Evolutionary conservation across 2,329 filamentous ascomycete genomes (phyloP).

Genomic region (Botrytis medusae): DNA sequence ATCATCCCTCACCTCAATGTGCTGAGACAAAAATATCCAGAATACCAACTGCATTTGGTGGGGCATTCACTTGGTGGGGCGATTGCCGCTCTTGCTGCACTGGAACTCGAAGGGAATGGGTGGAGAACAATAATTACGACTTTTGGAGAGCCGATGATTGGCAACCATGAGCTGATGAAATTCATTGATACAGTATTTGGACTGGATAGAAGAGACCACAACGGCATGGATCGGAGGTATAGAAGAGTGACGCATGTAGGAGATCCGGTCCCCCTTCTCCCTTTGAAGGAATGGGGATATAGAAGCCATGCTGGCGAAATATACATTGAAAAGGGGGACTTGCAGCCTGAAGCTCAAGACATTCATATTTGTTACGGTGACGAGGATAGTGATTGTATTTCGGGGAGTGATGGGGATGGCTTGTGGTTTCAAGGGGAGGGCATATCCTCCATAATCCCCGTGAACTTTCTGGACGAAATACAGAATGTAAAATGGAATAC

Average conservation of each 20-base stretch:
- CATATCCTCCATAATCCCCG: not conserved
- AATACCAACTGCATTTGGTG: conserved; percentile 74
- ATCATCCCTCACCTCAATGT: conserved; percentile 67
- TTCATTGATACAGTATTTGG: conserved; percentile 32
- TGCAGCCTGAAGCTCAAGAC: conserved; percentile 69
- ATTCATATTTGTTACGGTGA: conserved; percentile 71
- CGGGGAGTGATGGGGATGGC: conserved; percentile 44
- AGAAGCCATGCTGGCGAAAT: conserved; percentile 82
- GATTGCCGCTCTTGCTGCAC: conserved; percentile 79
- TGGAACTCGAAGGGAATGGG: conserved; percentile 75
- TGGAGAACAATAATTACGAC: conserved; percentile 80
- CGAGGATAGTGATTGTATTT: conserved; percentile 69
- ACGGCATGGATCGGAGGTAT: conserved; percentile 46
- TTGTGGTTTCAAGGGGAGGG: conserved; percentile 22
- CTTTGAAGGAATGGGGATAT: conserved; percentile 86
- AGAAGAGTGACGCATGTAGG: conserved; percentile 80
- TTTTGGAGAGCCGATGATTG: conserved; percentile 80
- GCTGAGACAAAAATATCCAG: conserved; percentile 61
- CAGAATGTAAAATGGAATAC: not conserved
- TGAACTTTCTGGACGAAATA: conserved; percentile 1
- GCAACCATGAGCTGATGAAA: conserved; percentile 54
- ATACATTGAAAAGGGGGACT: conserved; percentile 70
- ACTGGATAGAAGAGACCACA: conserved; percentile 16
- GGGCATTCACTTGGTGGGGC: conserved; percentile 90
- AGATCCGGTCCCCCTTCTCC: conserved; percentile 87